Evolutionary conservation across 805 yeast genomes (phyloP).

Genomic region (Saccharomycopsis selenospora): DNA sequence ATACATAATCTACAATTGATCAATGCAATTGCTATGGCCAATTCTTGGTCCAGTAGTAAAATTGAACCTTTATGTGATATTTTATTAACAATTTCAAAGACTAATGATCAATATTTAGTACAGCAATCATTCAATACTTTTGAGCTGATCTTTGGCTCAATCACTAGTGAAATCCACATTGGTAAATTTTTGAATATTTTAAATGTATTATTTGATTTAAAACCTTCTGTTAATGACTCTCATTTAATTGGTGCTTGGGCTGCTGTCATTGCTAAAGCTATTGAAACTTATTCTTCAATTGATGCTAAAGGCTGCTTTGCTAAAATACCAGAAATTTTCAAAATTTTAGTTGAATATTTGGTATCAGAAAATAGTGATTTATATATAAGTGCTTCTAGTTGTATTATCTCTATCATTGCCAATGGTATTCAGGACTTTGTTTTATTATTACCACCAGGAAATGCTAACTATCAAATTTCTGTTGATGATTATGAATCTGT

Average conservation of each 20-base stretch:
- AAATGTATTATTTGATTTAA: constrained; percentile 66
- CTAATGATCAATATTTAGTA: constrained; percentile 80
- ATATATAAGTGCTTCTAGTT: constrained; percentile 73
- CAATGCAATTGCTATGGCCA: constrained; percentile 60
- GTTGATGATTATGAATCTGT: constrained; percentile 46
- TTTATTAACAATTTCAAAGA: constrained; percentile 66
- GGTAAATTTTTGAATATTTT: constrained; percentile 59
- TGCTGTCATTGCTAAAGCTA: constrained; percentile 85
- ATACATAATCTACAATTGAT: constrained; percentile 76
- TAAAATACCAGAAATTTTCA: constrained; percentile 50
- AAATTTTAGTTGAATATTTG: constrained; percentile 56
- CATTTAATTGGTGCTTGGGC: constrained; percentile 93
- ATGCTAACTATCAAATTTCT: constrained; percentile 31
- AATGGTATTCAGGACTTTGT: constrained; percentile 57
- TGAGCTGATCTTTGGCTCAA: constrained; percentile 66
- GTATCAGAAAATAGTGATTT: constrained; percentile 55
- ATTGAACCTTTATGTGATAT: constrained; percentile 70
- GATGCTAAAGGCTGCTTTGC: constrained; percentile 46
- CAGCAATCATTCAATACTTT: constrained; percentile 77
- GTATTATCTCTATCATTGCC: constrained; percentile 70
- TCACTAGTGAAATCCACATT: constrained; percentile 51
- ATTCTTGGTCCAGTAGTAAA: constrained; percentile 73
- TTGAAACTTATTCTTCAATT: constrained; percentile 45
- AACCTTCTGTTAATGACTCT: constrained; percentile 75
- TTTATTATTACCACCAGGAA: constrained; percentile 44